phyloP scores from a whole-genome alignment of 164 flowering plant genomes.

The Nelumbo lutea region DNA sequence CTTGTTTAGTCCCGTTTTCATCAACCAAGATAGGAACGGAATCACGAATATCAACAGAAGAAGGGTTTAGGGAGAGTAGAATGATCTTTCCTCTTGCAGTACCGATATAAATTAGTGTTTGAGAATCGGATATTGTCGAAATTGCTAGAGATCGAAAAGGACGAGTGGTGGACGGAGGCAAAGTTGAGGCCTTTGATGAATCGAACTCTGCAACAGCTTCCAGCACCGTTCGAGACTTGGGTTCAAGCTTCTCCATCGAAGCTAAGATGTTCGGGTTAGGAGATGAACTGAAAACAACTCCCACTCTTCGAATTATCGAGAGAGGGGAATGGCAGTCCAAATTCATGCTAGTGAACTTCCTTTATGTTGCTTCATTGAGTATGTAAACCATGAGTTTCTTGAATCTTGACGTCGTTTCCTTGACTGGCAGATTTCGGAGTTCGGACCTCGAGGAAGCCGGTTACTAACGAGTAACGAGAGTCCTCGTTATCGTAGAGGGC shows the following conservation, averaged over 20 bases:
- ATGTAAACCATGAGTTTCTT: too few species aligned
- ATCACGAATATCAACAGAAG: slow-evolving; percentile 2
- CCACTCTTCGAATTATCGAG: background rate
- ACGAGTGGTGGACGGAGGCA: slow-evolving; percentile 7
- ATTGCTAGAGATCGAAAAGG: slow-evolving; percentile 39
- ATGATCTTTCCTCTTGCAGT: slow-evolving; percentile 51
- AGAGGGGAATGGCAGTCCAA: background rate
- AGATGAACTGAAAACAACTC: background rate
- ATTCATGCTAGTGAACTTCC: too few species aligned
- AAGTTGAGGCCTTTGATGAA: slow-evolving; percentile 19
- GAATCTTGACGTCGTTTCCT: too few species aligned
- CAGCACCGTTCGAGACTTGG: slow-evolving; percentile 44
- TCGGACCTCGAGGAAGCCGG: too few species aligned
- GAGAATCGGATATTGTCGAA: slow-evolving; percentile 35
- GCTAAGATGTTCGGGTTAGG: background rate
- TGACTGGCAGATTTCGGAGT: too few species aligned
- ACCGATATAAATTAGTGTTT: slow-evolving; percentile 61
- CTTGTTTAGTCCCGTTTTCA: slow-evolving; percentile 1
- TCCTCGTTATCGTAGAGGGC: too few species aligned
- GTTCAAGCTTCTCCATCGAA: slow-evolving; percentile 32
- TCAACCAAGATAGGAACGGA: background rate
- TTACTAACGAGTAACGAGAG: too few species aligned
- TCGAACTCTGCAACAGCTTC: slow-evolving; percentile 50
- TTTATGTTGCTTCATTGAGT: too few species aligned
- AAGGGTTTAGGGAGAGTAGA: slow-evolving; percentile 34